Evolutionary conservation across 805 yeast species (phyloP).

Genomic region (Tetrapisispora fleetii): DNA sequence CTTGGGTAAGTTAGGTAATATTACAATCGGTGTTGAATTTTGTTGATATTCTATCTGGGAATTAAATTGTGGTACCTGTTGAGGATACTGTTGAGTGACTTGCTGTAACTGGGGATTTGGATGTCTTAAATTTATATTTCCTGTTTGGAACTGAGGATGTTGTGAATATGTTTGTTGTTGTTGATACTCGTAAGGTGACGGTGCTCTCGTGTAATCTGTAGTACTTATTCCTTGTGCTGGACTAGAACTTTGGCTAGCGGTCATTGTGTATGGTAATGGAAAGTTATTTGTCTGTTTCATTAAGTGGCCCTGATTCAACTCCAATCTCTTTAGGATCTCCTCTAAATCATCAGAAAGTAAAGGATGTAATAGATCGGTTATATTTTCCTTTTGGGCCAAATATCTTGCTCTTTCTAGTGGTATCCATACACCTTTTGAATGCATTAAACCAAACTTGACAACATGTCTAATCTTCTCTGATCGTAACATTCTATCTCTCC

Average conservation of each 20-base stretch:
- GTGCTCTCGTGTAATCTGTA: neutral
- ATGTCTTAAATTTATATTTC: neutral
- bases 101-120: neutral
- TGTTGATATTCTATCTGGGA: neutral
- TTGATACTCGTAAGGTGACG: neutral
- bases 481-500: slow-evolving; percentile 75
- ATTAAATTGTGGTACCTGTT: neutral
- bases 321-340: neutral
- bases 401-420: slow-evolving; percentile 76
- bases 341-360: slow-evolving; percentile 59
- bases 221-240: neutral
- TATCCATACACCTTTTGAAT: slow-evolving; percentile 83
- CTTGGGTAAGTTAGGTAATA: neutral
- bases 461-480: slow-evolving; percentile 70
- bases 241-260: neutral
- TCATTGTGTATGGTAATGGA: neutral
- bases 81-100: neutral
- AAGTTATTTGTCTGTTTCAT: no score
- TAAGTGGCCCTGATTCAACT: neutral
- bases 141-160: neutral
- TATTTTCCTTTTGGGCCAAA: slow-evolving; percentile 73
- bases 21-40: neutral
- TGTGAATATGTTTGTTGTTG: neutral
- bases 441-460: slow-evolving; percentile 81
- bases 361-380: slow-evolving; percentile 55